A percentile compares a stretch with the other conserved stretches of the same genome.
phyloP scores from a whole-genome alignment of 768 basidiomycete genomes.

The Suillus spraguei region DNA sequence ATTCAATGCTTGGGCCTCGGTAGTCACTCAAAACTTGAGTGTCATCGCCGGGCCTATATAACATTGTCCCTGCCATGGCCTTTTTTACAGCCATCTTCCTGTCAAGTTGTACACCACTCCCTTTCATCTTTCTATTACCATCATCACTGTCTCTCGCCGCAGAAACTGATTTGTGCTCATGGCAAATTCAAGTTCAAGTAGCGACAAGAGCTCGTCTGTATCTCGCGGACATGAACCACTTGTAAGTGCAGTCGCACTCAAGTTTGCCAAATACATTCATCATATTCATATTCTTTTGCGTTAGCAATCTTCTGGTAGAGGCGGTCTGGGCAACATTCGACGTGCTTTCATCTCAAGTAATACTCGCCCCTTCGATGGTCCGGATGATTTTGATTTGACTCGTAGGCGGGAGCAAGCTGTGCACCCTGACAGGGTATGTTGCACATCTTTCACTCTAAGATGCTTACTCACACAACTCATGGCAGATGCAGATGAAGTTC shows the following conservation, averaged over 20 bases:
- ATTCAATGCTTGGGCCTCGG: too few relatives aligned
- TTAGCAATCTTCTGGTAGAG: conserved; percentile 64
- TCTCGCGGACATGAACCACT: conserved; percentile 63
- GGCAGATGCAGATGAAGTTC: conserved; percentile 18
- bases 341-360: conserved; percentile 49
- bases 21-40: too few relatives aligned
- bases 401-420: conserved; percentile 62
- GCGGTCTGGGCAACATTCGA: conserved; percentile 71
- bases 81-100: not conserved
- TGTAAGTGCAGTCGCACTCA: conserved; percentile 39
- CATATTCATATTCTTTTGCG: not conserved
- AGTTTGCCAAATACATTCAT: conserved; percentile 8
- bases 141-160: not conserved
- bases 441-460: conserved; percentile 5
- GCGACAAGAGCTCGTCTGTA: conserved; percentile 39
- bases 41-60: too few relatives aligned
- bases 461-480: conserved; percentile 10
- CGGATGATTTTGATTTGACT: conserved; percentile 32
- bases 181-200: conserved; percentile 25
- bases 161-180: conserved; percentile 17
- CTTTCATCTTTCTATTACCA: conserved; percentile 1
- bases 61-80: too few relatives aligned
- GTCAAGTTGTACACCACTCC: not conserved
- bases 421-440: conserved; percentile 41
- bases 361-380: conserved; percentile 40